Evolutionary conservation across 2,329 filamentous ascomycete genomes (phyloP).

Genomic region (Apiospora saccharicola): DNA sequence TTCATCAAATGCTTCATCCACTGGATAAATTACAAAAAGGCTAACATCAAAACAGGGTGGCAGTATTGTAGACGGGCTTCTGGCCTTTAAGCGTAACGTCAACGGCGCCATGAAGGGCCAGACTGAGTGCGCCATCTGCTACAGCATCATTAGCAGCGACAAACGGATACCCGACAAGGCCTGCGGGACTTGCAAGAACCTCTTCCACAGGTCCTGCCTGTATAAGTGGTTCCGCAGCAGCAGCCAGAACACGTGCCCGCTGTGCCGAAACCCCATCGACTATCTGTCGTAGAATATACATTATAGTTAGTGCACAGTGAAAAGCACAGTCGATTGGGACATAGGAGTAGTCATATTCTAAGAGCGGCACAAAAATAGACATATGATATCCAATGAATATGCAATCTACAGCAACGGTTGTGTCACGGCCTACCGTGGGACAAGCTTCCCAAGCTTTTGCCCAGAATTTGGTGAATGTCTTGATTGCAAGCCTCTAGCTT

Average conservation of each 20-base stretch:
- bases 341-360: background rate
- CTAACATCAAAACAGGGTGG: conserved; percentile 64
- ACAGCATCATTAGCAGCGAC: conserved; percentile 89
- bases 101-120: conserved; percentile 89
- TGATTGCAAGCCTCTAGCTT: background rate
- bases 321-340: background rate
- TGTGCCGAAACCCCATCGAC: conserved; percentile 89
- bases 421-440: background rate
- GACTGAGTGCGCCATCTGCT: conserved; percentile 95
- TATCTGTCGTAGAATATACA: conserved; percentile 46
- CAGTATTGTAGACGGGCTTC: conserved; percentile 84
- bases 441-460: conserved; percentile 18
- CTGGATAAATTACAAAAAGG: background rate
- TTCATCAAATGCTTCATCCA: background rate
- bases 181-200: conserved; percentile 91
- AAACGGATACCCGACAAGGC: conserved; percentile 91
- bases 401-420: background rate
- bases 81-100: conserved; percentile 87
- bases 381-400: background rate
- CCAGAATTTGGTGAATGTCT: background rate
- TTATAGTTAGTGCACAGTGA: background rate
- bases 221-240: conserved; percentile 98
- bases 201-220: conserved; percentile 88
- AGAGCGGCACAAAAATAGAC: background rate
- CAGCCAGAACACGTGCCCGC: conserved; percentile 87